Conservation (phyloP, 208 protist species). For the Leishmania guyanensis region DNA sequence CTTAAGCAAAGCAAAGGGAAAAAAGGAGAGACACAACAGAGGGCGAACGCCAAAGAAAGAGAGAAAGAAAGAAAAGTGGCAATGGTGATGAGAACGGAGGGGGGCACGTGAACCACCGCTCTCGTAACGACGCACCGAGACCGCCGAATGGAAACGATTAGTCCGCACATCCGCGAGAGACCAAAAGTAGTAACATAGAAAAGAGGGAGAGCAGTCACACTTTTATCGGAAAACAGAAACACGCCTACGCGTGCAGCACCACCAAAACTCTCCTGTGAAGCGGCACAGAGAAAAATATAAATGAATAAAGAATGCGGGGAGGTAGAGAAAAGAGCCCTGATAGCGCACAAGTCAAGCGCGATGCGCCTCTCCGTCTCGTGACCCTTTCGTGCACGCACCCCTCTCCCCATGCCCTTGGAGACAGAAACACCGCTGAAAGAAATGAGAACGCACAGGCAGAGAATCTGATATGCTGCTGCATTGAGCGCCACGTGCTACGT, state of each 20-base stretch:
- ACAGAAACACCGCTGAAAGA: slow-evolving; percentile 1
- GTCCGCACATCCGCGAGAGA: background rate
- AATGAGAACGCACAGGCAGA: background rate
- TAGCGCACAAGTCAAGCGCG: background rate
- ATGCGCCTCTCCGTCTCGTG: background rate
- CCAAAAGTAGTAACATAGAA: background rate
- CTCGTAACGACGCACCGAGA: background rate
- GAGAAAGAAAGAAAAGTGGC: background rate
- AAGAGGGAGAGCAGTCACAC: background rate
- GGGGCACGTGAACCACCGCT: background rate
- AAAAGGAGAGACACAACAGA: background rate
- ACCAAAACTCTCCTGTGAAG: background rate
- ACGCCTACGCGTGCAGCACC: background rate
- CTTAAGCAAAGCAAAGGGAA: background rate
- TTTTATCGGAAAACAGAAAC: background rate
- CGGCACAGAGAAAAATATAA: background rate
- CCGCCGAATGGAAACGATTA: background rate
- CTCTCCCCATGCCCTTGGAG: background rate
- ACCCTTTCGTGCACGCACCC: background rate
- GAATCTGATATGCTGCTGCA: background rate
- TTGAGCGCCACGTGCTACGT: background rate
- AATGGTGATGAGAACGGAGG: background rate
- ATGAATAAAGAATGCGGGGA: background rate
- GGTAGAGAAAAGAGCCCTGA: background rate
- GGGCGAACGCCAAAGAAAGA: background rate